phyloP scores from a whole-genome alignment of 495 filamentous ascomycete genomes.

The Lepraria neglecta region DNA sequence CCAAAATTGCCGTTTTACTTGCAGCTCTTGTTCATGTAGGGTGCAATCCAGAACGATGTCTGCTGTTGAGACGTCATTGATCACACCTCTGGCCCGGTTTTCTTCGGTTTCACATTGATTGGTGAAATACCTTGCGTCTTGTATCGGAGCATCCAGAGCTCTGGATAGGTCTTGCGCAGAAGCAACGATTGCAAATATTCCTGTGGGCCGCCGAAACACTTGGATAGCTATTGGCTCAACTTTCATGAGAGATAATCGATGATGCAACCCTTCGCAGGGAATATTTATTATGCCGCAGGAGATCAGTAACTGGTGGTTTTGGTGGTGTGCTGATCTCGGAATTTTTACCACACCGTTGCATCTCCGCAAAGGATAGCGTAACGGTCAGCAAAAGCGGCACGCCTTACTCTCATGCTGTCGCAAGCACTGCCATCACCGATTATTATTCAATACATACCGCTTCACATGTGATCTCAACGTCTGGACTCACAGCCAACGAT shows the following conservation, averaged over 20 bases:
- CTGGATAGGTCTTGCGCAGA: background rate
- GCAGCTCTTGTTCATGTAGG: background rate
- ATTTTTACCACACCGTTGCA: background rate
- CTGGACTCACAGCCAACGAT: conserved; percentile 5
- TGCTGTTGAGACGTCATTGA: background rate
- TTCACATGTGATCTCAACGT: background rate
- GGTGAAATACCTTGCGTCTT: conserved; percentile 2
- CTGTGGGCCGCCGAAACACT: conserved; percentile 3
- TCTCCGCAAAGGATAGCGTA: background rate
- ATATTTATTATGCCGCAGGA: background rate
- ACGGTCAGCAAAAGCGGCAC: conserved; percentile 9
- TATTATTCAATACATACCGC: background rate
- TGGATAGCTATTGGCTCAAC: background rate
- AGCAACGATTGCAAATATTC: background rate
- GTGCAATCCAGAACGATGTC: background rate
- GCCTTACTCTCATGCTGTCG: background rate
- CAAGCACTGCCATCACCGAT: conserved; percentile 1
- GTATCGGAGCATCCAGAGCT: background rate
- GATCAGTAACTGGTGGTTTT: background rate
- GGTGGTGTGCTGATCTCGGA: conserved; percentile 6
- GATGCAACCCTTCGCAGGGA: background rate
- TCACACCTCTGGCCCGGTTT: background rate
- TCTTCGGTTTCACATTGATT: background rate
- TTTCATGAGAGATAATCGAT: background rate
- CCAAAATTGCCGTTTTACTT: background rate